phyloP scores from a whole-genome alignment of 805 yeast genomes.

The Saccharomyces paradoxus region DNA sequence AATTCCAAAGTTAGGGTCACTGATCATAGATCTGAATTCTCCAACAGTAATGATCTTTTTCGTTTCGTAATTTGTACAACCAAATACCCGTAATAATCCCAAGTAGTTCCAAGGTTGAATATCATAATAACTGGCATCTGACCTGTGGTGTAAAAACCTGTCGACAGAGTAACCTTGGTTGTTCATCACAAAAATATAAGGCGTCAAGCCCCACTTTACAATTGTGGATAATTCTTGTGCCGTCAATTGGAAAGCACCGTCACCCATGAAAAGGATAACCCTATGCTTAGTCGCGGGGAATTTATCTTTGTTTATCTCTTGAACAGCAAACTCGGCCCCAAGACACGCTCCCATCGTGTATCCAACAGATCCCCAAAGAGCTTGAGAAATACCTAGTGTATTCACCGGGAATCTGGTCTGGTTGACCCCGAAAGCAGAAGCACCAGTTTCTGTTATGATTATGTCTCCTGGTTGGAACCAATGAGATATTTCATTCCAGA shows the following conservation, averaged over 20 bases:
- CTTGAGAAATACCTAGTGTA: conserved; percentile 49
- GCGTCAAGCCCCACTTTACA: conserved; percentile 45
- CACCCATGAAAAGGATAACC: conserved; percentile 56
- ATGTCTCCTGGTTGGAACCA: conserved; percentile 52
- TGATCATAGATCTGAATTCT: conserved; percentile 39
- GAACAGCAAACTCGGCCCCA: conserved; percentile 53
- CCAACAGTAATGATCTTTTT: conserved; percentile 40
- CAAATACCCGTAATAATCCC: conserved; percentile 42
- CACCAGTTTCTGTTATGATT: conserved; percentile 56
- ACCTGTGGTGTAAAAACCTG: conserved; percentile 49
- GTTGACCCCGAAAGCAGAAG: conserved; percentile 54
- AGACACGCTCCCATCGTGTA: conserved; percentile 56
- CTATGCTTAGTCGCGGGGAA: conserved; percentile 34
- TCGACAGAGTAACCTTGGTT: conserved; percentile 63
- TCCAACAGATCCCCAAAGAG: conserved; percentile 61
- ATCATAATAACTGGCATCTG: conserved; percentile 46
- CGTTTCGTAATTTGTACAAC: conserved; percentile 42
- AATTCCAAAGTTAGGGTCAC: conserved; percentile 32
- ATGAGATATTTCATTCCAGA: conserved; percentile 44
- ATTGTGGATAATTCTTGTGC: conserved; percentile 58
- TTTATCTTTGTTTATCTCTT: conserved; percentile 30
- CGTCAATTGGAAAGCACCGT: conserved; percentile 61
- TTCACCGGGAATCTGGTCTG: conserved; percentile 48
- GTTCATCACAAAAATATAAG: conserved; percentile 52
- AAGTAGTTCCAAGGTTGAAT: conserved; percentile 56